Percentiles rank a stretch among this genome's conserved stretches.
These are phyloP conservation scores for Priceomyces haplophilus DNA, from an alignment of 805 yeast species.

Conservation along the genomic window DNA sequence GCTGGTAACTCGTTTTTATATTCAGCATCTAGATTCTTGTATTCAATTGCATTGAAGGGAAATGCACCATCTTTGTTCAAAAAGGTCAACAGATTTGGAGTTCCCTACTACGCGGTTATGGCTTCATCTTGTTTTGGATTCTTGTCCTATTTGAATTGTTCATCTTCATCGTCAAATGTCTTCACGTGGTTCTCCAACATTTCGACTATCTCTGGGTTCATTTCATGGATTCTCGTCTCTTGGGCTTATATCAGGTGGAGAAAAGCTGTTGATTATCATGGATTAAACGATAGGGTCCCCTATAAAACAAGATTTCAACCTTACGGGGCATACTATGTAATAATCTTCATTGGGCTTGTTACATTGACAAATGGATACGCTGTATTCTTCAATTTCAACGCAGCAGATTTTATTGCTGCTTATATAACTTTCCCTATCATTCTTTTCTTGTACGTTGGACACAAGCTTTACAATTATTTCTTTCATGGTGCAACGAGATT, in stretches of 20 bases:
- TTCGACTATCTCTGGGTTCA: constrained; percentile 63
- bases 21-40: constrained; percentile 42
- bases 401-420: constrained; percentile 64
- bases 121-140: constrained; percentile 38
- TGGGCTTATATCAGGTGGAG: constrained; percentile 61
- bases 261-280: constrained; percentile 56
- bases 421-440: constrained; percentile 64
- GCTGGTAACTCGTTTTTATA: constrained; percentile 44
- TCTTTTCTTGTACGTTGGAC: constrained; percentile 53
- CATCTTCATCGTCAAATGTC: constrained; percentile 50
- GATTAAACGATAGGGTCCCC: constrained; percentile 53
- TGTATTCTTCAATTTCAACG: constrained; percentile 58
- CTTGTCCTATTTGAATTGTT: constrained; percentile 53
- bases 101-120: constrained; percentile 34
- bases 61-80: constrained; percentile 36
- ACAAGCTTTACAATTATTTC: constrained; percentile 44
- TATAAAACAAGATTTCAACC: constrained; percentile 58
- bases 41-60: constrained; percentile 38
- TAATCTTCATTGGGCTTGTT: constrained; percentile 49
- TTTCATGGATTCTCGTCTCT: constrained; percentile 57
- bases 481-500: constrained; percentile 28
- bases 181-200: constrained; percentile 66
- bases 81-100: constrained; percentile 42
- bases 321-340: constrained; percentile 53
- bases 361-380: constrained; percentile 72